phyloP scores from a whole-genome alignment of 495 filamentous ascomycete species.

The Monascus purpureus region DNA sequence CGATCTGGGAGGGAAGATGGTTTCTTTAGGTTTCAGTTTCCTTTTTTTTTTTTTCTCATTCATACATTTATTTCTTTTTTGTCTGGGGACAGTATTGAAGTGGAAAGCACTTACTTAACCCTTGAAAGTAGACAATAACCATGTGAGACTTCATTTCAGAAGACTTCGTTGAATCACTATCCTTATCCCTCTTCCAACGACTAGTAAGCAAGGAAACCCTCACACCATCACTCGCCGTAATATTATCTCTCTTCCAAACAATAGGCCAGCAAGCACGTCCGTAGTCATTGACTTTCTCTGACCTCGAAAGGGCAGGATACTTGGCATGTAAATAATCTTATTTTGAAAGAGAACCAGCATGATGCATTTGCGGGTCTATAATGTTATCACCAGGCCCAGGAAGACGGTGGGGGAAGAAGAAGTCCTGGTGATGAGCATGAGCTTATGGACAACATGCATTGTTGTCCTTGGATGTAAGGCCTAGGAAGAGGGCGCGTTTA shows the following conservation, averaged over 20 bases:
- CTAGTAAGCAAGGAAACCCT: slow-evolving; percentile 34
- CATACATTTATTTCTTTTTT: too few relatives aligned
- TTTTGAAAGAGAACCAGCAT: slow-evolving; percentile 63
- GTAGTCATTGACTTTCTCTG: slow-evolving; percentile 39
- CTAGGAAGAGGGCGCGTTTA: too few relatives aligned
- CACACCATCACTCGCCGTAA: slow-evolving; percentile 38
- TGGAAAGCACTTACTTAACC: too few relatives aligned
- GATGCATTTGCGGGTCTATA: slow-evolving; percentile 55
- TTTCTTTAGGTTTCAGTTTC: too few relatives aligned
- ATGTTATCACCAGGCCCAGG: slow-evolving; percentile 37
- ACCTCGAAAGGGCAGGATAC: slow-evolving; percentile 34
- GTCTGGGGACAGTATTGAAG: too few relatives aligned
- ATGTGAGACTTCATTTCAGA: slow-evolving; percentile 6
- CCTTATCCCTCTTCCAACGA: neutral
- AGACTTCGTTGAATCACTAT: neutral
- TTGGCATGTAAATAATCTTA: slow-evolving; percentile 64
- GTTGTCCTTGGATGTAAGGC: too few relatives aligned
- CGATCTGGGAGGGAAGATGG: slow-evolving; percentile 52
- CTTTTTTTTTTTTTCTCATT: too few relatives aligned
- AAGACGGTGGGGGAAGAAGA: slow-evolving; percentile 45
- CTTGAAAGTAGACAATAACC: slow-evolving; percentile 46
- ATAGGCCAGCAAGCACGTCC: slow-evolving; percentile 32
- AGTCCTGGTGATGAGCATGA: neutral
- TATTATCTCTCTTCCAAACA: slow-evolving; percentile 39
- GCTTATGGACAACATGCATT: neutral